Conservation (phyloP, 208 protist genomes). For the Trichomonas vaginalis region DNA sequence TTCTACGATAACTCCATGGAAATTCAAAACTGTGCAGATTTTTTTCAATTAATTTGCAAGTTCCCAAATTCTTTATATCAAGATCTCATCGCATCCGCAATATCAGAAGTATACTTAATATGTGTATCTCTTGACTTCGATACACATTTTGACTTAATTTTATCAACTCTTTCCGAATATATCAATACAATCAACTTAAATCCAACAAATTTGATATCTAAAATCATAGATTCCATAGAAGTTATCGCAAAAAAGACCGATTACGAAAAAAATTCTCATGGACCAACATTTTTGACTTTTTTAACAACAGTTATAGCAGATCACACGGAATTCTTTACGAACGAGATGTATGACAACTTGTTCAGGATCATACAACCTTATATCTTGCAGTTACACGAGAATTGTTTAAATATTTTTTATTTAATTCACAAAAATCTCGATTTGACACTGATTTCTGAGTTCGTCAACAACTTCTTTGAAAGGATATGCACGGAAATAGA, state of each 20-base stretch:
- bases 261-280: not conserved
- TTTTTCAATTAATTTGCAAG: not conserved
- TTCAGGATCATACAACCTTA: not conserved
- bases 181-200: not conserved
- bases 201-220: not conserved
- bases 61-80: not conserved
- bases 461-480: not conserved
- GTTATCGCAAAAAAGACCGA: not conserved
- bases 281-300: not conserved
- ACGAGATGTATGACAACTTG: not conserved
- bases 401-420: not conserved
- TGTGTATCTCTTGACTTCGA: not conserved
- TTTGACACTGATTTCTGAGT: not conserved
- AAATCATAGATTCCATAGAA: not conserved
- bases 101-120: not conserved
- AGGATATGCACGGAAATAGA: not conserved
- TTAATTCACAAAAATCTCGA: not conserved
- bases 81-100: not conserved
- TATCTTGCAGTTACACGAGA: not conserved
- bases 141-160: not conserved
- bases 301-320: not conserved
- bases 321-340: not conserved
- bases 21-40: not conserved
- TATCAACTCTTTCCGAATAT: not conserved
- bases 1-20: not conserved